These are phyloP conservation scores for Dactylellina haptotyla DNA, from an alignment of 2,329 filamentous ascomycete genomes.

Conservation along the genomic window DNA sequence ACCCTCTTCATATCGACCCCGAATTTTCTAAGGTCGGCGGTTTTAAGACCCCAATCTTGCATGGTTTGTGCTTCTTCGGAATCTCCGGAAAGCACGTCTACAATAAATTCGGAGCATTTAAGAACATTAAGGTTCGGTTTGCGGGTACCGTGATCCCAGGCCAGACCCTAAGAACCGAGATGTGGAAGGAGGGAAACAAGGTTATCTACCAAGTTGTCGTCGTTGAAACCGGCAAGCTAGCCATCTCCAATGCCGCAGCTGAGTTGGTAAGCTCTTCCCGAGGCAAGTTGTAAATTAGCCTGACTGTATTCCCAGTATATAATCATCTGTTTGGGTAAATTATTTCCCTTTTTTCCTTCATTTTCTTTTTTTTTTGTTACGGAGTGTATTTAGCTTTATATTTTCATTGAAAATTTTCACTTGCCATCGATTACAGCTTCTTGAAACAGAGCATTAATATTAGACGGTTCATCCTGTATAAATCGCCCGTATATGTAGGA, in stretches of 20 bases:
- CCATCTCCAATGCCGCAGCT: conserved; percentile 81
- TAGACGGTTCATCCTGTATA: too few species aligned
- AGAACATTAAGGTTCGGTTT: conserved; percentile 93
- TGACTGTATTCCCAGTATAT: background rate
- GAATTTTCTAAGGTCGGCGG: conserved; percentile 93
- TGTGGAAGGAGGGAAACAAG: conserved; percentile 87
- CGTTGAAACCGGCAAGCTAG: conserved; percentile 90
- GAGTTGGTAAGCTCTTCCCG: conserved; percentile 72
- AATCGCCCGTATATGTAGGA: too few species aligned
- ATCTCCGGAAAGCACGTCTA: conserved; percentile 90
- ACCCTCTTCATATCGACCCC: conserved; percentile 95
- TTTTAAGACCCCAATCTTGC: conserved; percentile 92
- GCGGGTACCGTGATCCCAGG: conserved; percentile 85
- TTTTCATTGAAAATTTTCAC: too few species aligned
- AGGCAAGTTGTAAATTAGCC: conserved; percentile 64
- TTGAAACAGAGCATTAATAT: too few species aligned
- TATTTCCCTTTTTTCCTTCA: too few species aligned
- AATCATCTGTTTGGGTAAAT: too few species aligned
- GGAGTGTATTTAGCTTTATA: too few species aligned
- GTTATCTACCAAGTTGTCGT: conserved; percentile 88
- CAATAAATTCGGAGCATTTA: conserved; percentile 81
- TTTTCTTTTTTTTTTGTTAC: too few species aligned
- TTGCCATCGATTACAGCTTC: too few species aligned
- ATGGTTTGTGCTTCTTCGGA: conserved; percentile 96
- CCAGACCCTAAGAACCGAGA: conserved; percentile 90